Percentiles rank a stretch among this genome's conserved stretches.
Evolutionary conservation across 768 basidiomycete species (phyloP).

Genomic region (Hortiboletus flavorubellus): DNA sequence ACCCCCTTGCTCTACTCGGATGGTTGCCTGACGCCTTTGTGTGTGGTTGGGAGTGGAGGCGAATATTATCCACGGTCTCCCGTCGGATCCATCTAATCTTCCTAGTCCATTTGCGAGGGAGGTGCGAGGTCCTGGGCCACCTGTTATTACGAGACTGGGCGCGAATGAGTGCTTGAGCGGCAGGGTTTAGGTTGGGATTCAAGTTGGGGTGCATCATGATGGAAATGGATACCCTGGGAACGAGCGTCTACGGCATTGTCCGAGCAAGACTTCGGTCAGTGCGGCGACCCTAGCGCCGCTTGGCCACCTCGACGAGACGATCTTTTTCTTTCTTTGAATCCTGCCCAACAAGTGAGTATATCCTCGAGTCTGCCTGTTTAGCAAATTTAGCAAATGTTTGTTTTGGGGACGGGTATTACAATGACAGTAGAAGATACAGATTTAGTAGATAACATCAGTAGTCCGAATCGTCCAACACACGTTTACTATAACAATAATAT

Average conservation of each 20-base stretch:
- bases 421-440: background rate
- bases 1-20: conserved; percentile 14
- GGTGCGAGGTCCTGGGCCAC: background rate
- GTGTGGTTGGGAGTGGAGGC: conserved; percentile 6
- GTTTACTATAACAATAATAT: background rate
- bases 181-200: background rate
- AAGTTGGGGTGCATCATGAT: background rate
- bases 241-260: too few species aligned
- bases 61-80: background rate
- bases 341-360: background rate
- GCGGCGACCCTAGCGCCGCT: conserved; percentile 19
- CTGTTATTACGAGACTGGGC: background rate
- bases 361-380: too few species aligned
- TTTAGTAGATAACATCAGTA: too few species aligned
- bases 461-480: too few species aligned
- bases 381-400: too few species aligned
- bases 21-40: conserved; percentile 8
- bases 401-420: background rate
- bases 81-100: too few species aligned
- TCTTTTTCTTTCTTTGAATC: background rate
- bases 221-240: background rate
- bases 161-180: too few species aligned
- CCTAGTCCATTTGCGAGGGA: background rate
- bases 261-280: conserved; percentile 11
- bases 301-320: background rate